Evolutionary conservation across 768 basidiomycete species (phyloP).

Genomic region (Rhodotorula graminis): DNA sequence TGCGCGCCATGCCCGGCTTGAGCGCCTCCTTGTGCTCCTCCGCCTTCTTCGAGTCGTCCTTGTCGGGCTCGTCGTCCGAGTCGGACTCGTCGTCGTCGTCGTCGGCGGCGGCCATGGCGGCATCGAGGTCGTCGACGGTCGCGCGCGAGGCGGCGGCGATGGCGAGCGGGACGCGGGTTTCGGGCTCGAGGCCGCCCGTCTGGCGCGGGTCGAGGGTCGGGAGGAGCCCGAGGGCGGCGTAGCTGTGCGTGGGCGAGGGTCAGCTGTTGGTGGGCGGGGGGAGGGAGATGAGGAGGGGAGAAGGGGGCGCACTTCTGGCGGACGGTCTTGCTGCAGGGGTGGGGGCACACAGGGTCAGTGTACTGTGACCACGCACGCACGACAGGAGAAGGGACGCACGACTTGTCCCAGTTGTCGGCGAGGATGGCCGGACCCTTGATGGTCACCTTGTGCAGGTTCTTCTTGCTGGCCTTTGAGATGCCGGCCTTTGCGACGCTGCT

Average conservation of each 20-base stretch:
- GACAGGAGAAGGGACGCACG: constrained; percentile 1
- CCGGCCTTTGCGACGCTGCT: constrained; percentile 61
- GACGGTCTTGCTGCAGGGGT: constrained; percentile 32
- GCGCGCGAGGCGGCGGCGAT: constrained; percentile 13
- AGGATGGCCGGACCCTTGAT: constrained; percentile 34
- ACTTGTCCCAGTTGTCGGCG: constrained; percentile 32
- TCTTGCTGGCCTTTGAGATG: neutral
- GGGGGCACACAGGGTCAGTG: no score
- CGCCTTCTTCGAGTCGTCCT: constrained; percentile 38
- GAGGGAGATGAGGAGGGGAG: no score
- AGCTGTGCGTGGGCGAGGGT: constrained; percentile 7
- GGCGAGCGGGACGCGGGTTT: constrained; percentile 14
- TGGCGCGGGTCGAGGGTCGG: constrained; percentile 29
- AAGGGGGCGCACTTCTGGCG: constrained; percentile 30
- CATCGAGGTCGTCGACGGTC: constrained; percentile 28
- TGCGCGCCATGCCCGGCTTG: constrained; percentile 66
- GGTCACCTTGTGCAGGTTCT: constrained; percentile 30
- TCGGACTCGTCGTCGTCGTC: constrained; percentile 5
- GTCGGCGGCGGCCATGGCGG: neutral
- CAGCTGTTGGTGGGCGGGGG: neutral
- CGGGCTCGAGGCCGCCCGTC: constrained; percentile 35
- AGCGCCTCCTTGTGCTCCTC: constrained; percentile 43
- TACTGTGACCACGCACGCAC: neutral
- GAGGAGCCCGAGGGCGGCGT: constrained; percentile 32
- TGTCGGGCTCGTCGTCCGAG: constrained; percentile 1